Percentiles rank a stretch among this genome's conserved stretches.
phyloP scores from a whole-genome alignment of 2,329 filamentous ascomycete genomes.

The Exophiala mesophila region DNA sequence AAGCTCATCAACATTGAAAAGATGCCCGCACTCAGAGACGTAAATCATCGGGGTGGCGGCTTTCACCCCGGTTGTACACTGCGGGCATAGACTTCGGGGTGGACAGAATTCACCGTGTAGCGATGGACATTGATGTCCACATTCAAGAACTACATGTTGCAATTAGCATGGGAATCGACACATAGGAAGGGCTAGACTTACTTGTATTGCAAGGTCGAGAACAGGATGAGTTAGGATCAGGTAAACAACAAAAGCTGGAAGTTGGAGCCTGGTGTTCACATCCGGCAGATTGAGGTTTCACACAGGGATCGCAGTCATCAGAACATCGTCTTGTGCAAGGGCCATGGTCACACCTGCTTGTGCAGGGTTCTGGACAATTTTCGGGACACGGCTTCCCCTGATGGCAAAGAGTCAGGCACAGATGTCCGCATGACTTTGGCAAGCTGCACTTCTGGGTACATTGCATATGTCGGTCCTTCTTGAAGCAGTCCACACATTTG shows the following conservation, averaged over 20 bases:
- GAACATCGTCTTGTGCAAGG: slow-evolving; percentile 21
- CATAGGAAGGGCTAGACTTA: neutral
- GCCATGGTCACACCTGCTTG: slow-evolving; percentile 21
- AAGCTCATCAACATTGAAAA: slow-evolving; percentile 13
- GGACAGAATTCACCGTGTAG: slow-evolving; percentile 19
- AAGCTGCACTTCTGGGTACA: slow-evolving; percentile 13
- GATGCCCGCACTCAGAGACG: slow-evolving; percentile 18
- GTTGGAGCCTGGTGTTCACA: slow-evolving; percentile 13
- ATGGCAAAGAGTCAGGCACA: slow-evolving; percentile 23
- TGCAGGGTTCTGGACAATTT: slow-evolving; percentile 22
- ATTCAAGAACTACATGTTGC: slow-evolving; percentile 8
- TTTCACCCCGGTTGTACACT: slow-evolving; percentile 9
- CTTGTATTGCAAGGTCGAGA: slow-evolving; percentile 11
- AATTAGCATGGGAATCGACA: slow-evolving; percentile 1
- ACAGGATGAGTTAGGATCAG: slow-evolving; percentile 14
- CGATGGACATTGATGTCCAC: slow-evolving; percentile 22
- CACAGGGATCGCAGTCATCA: slow-evolving; percentile 23
- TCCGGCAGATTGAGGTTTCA: slow-evolving; percentile 5
- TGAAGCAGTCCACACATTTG: slow-evolving; percentile 10
- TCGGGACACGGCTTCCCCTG: slow-evolving; percentile 16
- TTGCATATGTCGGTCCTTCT: slow-evolving; percentile 4
- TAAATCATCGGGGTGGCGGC: slow-evolving; percentile 10
- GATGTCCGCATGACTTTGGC: slow-evolving; percentile 18
- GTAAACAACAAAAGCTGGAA: slow-evolving; percentile 22
- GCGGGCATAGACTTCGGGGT: slow-evolving; percentile 12